Evolutionary conservation across 768 basidiomycete genomes (phyloP), one percentile per base, ranked within the genome.

Genomic region (Suillus placidus): DNA sequence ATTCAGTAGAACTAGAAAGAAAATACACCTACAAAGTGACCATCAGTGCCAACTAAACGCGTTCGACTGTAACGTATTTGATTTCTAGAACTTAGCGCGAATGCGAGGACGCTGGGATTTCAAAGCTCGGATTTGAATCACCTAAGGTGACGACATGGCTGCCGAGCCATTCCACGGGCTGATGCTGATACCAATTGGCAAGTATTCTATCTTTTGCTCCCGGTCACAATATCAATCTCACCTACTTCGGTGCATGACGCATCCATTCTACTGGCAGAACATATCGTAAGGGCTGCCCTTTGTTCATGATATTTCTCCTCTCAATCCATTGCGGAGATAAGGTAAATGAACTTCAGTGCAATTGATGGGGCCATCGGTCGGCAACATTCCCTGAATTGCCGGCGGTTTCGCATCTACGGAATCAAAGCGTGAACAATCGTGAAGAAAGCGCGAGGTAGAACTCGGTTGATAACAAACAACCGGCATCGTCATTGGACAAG

Each of bases 291-390:
- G 7, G 26, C 42, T 32, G 64, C 71, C 73, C 73, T 67, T 57
- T 66, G 58, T 20, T 42, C 37, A 56, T 45, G n/a, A 55, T 32
- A 58, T 54, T 56, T 49, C 37, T 60, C 35, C 34, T 65, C 30
- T 64, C 10, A 37, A 12, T 38, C 18, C 58, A 61, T 55, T 66
- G 73, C 72, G 75, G 74, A 75, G 68, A 77, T 75, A 75, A 61
- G 45, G 61, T 4, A 52, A 35, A 70, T 69, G 67, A 67, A 67
- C 67, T 60, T 32, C 40, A 64, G n/a, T 18, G 32, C 47, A 32
- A 35, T 40, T 65, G 65, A 32, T 67, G 64, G 51, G 63, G 51
- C 16, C 32, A 61, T 63, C 37, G 38, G 45, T 64, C 43, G 37
- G 40, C 16, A 26, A 49, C 64, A 63, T 66, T 58, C 49, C 69